Base-by-base conservation (phyloP, 169 alveolate species). In the Plasmodium gaboni region DNA sequence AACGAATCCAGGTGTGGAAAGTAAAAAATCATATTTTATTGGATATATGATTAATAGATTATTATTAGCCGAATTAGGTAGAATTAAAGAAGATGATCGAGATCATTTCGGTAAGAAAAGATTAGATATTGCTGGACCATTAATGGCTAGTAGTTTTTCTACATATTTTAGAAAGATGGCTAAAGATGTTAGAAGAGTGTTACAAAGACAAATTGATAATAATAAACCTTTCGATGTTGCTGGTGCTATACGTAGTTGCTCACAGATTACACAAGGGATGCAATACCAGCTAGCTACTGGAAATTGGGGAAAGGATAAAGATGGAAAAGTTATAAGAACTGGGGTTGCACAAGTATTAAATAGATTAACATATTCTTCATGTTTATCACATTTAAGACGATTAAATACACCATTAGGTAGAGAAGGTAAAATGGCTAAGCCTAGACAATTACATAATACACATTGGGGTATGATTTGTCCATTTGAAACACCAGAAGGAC, bases 401-500 rank as follows among this genome's bases (percentile, higher is more conserved):
- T 93, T 99, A 74, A 98, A 98, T 94, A 99, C 99, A 13, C 99
- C 99, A 7, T 92, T 99, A 38, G 99, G 99, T 46, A 97, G 99
- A 63, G 97, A 98, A 83, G 99, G 99, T 9, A 99, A 98, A 94
- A 94, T 99, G 88, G 99, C 99, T 44, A 99, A 98, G 92, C 99
- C 99, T 1, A 93, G 99, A 53, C 99, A 99, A 88, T 97, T 99
- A 13, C 99, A 99, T 93, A 99, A 98, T 94, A 98, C 99, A 44
- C 99, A 99, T 86, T 99, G 99, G 99, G 99, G 99, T 15, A 98
- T 99, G 99, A 97, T 98, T 46, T 98, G 99, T 91, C 99, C 99
- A 9, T 99, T 99, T 7, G 99, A 99, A 92, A 99, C 99, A 19
- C 99, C 99, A 1, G 99, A 99, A 94, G 99, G 99, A 10, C 99